A percentile compares a stretch with the other conserved stretches of the same genome.
These are phyloP conservation scores for Phytophthora meadii DNA, from an alignment of 352 stramenopile species.

Conservation along the genomic window DNA sequence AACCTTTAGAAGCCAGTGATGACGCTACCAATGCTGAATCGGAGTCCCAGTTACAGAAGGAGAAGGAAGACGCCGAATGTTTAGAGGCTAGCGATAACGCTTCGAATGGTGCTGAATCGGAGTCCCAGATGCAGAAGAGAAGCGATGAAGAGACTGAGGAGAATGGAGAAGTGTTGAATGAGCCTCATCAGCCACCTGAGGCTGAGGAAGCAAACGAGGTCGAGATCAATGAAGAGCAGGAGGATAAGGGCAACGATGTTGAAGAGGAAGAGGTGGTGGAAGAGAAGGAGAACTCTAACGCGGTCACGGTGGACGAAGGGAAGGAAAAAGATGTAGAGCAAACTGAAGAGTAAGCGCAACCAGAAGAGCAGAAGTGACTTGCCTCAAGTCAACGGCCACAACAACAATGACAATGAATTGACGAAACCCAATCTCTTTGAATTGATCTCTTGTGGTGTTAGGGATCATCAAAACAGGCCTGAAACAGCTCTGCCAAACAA, in stretches of 20 bases:
- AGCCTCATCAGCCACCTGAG: neutral
- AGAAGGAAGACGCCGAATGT: neutral
- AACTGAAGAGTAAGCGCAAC: neutral
- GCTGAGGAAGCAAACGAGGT: neutral
- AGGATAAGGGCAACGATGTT: neutral
- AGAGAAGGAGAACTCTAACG: conserved; percentile 1
- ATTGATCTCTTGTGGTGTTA: too few relatives aligned
- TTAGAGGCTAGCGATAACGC: conserved; percentile 4
- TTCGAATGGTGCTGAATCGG: neutral
- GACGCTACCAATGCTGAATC: neutral
- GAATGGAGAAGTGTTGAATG: neutral
- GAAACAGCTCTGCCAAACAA: too few relatives aligned
- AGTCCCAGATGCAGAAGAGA: neutral
- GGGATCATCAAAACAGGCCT: too few relatives aligned
- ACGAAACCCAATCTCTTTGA: neutral
- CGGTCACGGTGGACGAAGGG: conserved; percentile 1
- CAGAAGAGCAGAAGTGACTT: conserved; percentile 7
- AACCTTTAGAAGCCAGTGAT: neutral
- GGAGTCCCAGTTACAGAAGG: neutral
- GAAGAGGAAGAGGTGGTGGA: conserved; percentile 6
- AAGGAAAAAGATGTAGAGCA: conserved; percentile 3
- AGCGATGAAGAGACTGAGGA: neutral
- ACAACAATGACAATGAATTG: neutral
- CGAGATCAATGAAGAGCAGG: conserved; percentile 8
- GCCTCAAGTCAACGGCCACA: neutral